Base-by-base conservation (phyloP, 805 yeast genomes). In the Schizosaccharomyces octosporus region DNA sequence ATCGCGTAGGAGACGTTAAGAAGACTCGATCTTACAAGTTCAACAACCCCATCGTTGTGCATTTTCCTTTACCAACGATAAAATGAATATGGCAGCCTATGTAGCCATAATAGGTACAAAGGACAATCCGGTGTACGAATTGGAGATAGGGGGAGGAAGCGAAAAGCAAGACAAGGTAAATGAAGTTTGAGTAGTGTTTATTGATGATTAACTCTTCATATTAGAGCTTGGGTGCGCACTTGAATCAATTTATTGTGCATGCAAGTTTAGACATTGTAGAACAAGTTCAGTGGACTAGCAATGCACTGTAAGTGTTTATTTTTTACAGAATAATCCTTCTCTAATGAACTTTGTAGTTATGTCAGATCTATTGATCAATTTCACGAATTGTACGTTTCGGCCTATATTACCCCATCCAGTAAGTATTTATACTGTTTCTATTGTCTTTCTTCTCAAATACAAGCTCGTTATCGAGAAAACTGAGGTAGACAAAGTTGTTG, bases 241-340 rank as follows among this genome's bases (percentile, higher is more conserved):
- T 90, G 45, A 82, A 84, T 65, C 97, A 96, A 27, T 90, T 88
- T 67, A 82, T 93, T 36, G 78, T 89, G 43, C 95, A 93, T 68
- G 80, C 96, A 0, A 81, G 97, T 1, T 72, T 93, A 45, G 98
- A 93, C 70, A 76, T 93, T n/a, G 81, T 93, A 0, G 96, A 93
- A 65, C 95, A 89, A 66, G 72, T 81, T 2, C 97, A 88, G 69
- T 88, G 95, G 90, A 78, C 80, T 59, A 75, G 79, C 9, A 80
- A 76, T 64, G 75, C 78, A 55, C 75, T 84, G 64, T 65, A 60
- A 5, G 32, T 61, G 61, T 43, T 27, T 54, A 36, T 36, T 1
- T 36, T 36, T 36, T 11, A 11, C 17, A 11, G 11, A 7, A 13
- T 36, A 1, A 9, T 36, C 15, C 9, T 3, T 7, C 41, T 36